These are phyloP conservation scores for Ganoderma meredithae DNA, from an alignment of 1,284 basidiomycete genomes.

Conservation along the genomic window DNA sequence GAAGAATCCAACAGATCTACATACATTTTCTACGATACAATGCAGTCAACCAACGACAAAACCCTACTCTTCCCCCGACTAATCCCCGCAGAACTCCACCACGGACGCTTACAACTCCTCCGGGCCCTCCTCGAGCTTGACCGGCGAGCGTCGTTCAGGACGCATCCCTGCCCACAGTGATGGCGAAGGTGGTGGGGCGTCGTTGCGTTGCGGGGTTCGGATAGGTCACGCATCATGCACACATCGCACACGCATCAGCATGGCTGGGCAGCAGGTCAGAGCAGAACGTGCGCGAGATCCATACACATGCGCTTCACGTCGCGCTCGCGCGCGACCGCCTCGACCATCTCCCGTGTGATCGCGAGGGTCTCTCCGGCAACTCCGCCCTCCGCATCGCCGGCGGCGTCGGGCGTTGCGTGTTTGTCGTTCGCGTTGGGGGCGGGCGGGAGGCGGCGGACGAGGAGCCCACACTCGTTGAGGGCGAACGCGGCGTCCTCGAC, in stretches of 20 bases:
- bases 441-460: conserved; percentile 45
- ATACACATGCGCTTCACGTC: conserved; percentile 72
- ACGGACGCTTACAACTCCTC: conserved; percentile 24
- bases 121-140: neutral
- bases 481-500: conserved; percentile 90
- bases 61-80: neutral
- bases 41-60: neutral
- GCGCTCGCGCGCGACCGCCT: conserved; percentile 67
- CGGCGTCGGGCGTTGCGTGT: conserved; percentile 16
- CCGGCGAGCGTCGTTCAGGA: neutral
- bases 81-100: conserved; percentile 21
- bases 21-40: neutral
- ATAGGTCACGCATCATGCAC: neutral
- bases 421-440: neutral
- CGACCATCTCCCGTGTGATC: conserved; percentile 77
- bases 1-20: neutral
- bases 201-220: neutral
- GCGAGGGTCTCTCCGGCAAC: conserved; percentile 49
- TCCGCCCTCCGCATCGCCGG: conserved; percentile 40
- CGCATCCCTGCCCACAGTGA: conserved; percentile 5
- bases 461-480: conserved; percentile 85
- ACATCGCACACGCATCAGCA: neutral
- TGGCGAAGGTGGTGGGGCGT: neutral
- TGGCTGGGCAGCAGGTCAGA: conserved; percentile 38
- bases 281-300: conserved; percentile 59